phyloP scores from a whole-genome alignment of 2,329 filamentous ascomycete genomes.

The Colletotrichum endophyticum region DNA sequence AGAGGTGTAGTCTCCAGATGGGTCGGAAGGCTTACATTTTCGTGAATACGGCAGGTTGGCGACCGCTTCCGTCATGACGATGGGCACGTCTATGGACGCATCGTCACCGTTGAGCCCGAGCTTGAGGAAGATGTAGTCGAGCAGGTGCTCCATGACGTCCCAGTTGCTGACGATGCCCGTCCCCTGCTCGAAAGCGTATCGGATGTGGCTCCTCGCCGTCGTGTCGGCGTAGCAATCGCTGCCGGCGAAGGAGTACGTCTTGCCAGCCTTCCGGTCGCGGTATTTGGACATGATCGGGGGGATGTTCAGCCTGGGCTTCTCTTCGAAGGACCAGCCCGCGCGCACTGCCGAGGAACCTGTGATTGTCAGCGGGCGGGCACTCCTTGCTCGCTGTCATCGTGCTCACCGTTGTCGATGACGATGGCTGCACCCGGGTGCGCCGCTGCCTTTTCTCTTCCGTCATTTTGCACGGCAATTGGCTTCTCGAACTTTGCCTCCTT shows the following conservation, averaged over 20 bases:
- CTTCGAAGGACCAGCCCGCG: conserved; percentile 95
- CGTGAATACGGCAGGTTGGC: conserved; percentile 89
- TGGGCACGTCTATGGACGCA: conserved; percentile 79
- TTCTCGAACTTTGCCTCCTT: conserved; percentile 67
- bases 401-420: conserved; percentile 94
- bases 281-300: conserved; percentile 95
- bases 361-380: conserved; percentile 10
- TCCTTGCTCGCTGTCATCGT: background rate
- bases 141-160: conserved; percentile 93
- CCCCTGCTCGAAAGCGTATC: conserved; percentile 88
- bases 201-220: conserved; percentile 87
- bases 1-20: conserved; percentile 27
- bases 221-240: conserved; percentile 94
- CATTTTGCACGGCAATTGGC: conserved; percentile 57
- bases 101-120: conserved; percentile 80
- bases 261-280: conserved; percentile 89
- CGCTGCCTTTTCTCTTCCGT: conserved; percentile 75
- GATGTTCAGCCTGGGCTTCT: conserved; percentile 77
- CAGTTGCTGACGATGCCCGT: conserved; percentile 95
- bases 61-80: conserved; percentile 95
- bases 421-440: conserved; percentile 73
- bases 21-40: conserved; percentile 64
- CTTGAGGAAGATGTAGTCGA: conserved; percentile 96
- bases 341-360: conserved; percentile 86
- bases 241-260: conserved; percentile 91